A percentile compares a stretch with the other conserved stretches of the same genome.
Evolutionary conservation across 2,329 filamentous ascomycete genomes (phyloP).

Genomic region (Dactylonectria macrodidyma): DNA sequence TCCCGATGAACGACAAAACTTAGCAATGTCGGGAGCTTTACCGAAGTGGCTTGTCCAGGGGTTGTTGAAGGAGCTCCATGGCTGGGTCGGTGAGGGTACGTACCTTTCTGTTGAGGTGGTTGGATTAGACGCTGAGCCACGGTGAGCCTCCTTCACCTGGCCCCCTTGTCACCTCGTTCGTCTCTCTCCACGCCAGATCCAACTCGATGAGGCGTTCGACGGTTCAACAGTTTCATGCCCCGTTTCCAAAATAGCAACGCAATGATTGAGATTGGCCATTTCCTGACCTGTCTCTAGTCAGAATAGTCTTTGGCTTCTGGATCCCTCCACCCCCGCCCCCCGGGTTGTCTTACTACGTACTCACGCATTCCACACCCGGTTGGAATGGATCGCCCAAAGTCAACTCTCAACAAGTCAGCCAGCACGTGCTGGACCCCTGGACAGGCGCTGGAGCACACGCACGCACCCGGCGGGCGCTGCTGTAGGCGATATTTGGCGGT

Average conservation of each 20-base stretch:
- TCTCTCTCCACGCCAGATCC: neutral
- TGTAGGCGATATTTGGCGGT: neutral
- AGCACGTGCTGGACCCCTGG: conserved; percentile 15
- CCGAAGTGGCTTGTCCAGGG: neutral
- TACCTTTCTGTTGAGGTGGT: conserved; percentile 32
- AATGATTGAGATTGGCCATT: conserved; percentile 21
- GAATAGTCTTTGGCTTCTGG: neutral
- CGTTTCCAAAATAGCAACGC: conserved; percentile 44
- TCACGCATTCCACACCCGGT: neutral
- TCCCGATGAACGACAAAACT: neutral
- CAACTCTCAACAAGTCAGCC: conserved; percentile 14
- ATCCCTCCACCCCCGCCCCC: neutral
- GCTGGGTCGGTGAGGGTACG: conserved; percentile 10
- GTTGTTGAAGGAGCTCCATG: neutral
- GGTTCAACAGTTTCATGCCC: conserved; percentile 43
- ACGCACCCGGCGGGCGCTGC: neutral
- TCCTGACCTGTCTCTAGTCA: neutral
- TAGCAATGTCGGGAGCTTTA: conserved; percentile 6
- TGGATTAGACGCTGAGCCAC: conserved; percentile 19
- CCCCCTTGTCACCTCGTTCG: conserved; percentile 8
- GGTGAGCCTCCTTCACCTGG: conserved; percentile 28
- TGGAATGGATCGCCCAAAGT: conserved; percentile 8
- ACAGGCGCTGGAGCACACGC: neutral
- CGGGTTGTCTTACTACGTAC: neutral
- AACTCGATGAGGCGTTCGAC: conserved; percentile 20